Conservation (phyloP, 2,329 filamentous ascomycete species). For the Hypoxylon sp. region DNA sequence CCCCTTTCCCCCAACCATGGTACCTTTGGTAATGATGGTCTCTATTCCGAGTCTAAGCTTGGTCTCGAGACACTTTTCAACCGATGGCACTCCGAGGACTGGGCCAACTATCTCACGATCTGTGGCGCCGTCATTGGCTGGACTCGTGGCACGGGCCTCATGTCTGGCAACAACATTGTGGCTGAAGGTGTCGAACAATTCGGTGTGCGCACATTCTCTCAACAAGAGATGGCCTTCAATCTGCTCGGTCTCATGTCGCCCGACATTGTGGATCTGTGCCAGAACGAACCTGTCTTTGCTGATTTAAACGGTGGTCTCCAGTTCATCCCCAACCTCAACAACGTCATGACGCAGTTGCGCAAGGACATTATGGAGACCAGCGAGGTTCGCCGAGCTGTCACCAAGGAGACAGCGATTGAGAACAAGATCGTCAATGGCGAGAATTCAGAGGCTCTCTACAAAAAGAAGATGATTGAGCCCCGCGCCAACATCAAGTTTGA, state of each 20-base stretch:
- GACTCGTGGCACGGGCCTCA: constrained; percentile 97
- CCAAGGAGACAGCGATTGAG: constrained; percentile 94
- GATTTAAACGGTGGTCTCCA: constrained; percentile 98
- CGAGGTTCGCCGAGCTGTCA: constrained; percentile 91
- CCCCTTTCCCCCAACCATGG: constrained; percentile 98
- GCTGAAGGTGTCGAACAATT: constrained; percentile 97
- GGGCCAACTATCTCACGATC: constrained; percentile 97
- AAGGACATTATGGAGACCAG: constrained; percentile 96
- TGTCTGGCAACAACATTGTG: constrained; percentile 97
- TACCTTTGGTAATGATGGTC: constrained; percentile 96
- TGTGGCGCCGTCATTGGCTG: constrained; percentile 98
- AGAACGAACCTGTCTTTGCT: constrained; percentile 93
- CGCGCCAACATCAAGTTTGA: constrained; percentile 98
- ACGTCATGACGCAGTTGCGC: constrained; percentile 91
- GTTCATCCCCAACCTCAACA: constrained; percentile 95
- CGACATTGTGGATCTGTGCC: constrained; percentile 92
- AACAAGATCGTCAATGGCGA: constrained; percentile 98
- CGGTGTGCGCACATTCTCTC: constrained; percentile 97
- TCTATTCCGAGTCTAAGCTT: constrained; percentile 98
- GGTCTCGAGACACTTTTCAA: constrained; percentile 98
- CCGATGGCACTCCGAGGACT: constrained; percentile 97
- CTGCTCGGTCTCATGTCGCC: constrained; percentile 95
- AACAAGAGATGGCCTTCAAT: constrained; percentile 99
- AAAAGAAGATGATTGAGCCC: constrained; percentile 92
- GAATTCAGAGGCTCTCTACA: constrained; percentile 90